Conservation (phyloP, 495 filamentous ascomycete genomes). For the Penicillium cataractarum region DNA sequence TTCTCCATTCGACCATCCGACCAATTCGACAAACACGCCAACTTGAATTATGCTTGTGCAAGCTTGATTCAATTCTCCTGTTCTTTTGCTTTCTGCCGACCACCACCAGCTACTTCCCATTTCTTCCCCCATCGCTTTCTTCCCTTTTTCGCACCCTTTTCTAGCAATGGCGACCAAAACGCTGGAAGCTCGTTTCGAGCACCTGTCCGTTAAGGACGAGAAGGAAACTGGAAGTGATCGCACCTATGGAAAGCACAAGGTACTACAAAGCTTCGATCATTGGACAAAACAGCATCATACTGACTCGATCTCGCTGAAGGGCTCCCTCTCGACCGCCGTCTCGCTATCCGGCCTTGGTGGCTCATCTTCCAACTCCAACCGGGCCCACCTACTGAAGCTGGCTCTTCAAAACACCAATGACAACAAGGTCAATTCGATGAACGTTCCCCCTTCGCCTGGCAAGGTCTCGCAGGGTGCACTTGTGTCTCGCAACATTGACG, state of each 20-base stretch:
- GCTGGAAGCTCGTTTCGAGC: conserved; percentile 81
- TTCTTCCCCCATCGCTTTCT: conserved; percentile 5
- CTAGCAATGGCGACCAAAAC: conserved; percentile 59
- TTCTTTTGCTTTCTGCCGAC: conserved; percentile 1
- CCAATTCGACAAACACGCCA: conserved; percentile 12
- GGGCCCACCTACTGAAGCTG: conserved; percentile 76
- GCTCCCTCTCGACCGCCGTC: conserved; percentile 53
- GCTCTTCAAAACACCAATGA: conserved; percentile 75
- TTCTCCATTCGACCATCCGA: conserved; percentile 17
- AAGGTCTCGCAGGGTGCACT: conserved; percentile 43
- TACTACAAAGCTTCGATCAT: conserved; percentile 30
- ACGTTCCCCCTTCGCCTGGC: conserved; percentile 34
- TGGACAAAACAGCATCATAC: conserved; percentile 12
- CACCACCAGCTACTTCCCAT: conserved; percentile 4
- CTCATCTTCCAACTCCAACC: conserved; percentile 58
- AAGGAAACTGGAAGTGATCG: conserved; percentile 59
- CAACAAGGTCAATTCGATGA: conserved; percentile 53
- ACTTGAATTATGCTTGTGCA: conserved; percentile 16
- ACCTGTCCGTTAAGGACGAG: conserved; percentile 79
- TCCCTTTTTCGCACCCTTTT: conserved; percentile 13
- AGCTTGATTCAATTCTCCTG: conserved; percentile 1
- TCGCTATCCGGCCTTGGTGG: conserved; percentile 56
- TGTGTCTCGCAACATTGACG: conserved; percentile 55
- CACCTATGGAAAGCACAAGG: conserved; percentile 70
- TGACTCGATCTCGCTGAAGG: conserved; percentile 35